Conservation (phyloP, 805 yeast genomes). For the Hemisphaericaspora nanyangensis region DNA sequence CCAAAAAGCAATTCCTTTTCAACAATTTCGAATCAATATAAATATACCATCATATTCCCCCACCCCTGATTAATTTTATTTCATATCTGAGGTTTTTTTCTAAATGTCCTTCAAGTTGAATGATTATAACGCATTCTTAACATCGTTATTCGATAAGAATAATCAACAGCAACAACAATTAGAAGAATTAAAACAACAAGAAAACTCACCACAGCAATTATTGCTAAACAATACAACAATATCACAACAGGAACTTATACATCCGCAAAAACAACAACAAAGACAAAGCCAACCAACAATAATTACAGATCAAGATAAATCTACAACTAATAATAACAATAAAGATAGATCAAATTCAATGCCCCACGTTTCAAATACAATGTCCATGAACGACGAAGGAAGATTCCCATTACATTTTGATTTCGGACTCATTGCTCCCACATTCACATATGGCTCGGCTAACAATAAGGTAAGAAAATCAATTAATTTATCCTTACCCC, state of each 20-base stretch:
- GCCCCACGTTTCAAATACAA: not conserved
- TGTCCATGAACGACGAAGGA: not conserved
- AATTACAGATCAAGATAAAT: not conserved
- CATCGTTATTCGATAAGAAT: constrained; percentile 21
- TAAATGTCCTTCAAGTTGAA: constrained; percentile 25
- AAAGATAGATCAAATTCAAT: not conserved
- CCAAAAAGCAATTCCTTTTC: too few relatives aligned
- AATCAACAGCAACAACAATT: constrained; percentile 4
- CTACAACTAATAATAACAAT: not conserved
- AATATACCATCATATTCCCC: too few relatives aligned
- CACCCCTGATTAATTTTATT: too few relatives aligned
- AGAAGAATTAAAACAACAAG: constrained; percentile 1
- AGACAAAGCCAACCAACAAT: constrained; percentile 3
- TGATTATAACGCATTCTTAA: constrained; percentile 26
- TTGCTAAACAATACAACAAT: not conserved
- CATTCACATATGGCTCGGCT: constrained; percentile 1
- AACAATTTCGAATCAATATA: too few relatives aligned
- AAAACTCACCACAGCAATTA: constrained; percentile 3
- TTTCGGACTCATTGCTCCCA: constrained; percentile 12
- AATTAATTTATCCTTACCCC: not conserved
- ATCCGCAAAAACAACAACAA: not conserved
- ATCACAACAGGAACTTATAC: not conserved
- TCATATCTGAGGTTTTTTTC: not conserved
- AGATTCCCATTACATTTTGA: constrained; percentile 21
- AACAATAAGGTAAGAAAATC: constrained; percentile 1